A percentile compares a stretch with the other conserved stretches of the same genome.
Evolutionary conservation across 768 basidiomycete genomes (phyloP).

Genomic region (Trametes villosa): DNA sequence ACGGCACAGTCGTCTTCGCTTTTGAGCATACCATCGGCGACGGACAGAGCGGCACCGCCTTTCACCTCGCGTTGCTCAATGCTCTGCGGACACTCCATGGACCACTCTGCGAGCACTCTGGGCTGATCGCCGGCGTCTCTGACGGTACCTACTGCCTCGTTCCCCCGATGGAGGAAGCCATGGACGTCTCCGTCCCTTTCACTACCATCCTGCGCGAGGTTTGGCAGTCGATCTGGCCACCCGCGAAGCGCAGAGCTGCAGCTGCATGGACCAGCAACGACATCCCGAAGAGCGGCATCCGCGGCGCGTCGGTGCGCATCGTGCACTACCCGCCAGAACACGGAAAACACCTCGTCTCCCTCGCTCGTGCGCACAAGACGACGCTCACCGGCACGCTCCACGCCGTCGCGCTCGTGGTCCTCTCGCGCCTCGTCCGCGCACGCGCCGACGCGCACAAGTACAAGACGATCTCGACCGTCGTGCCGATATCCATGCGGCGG

Average conservation of each 20-base stretch:
- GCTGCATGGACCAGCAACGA: conserved; percentile 39
- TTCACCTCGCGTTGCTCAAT: conserved; percentile 39
- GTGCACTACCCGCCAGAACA: conserved; percentile 33
- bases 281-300: conserved; percentile 21
- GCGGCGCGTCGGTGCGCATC: conserved; percentile 34
- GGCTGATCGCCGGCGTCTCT: conserved; percentile 20
- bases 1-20: conserved; percentile 40
- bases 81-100: conserved; percentile 31
- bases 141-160: conserved; percentile 23
- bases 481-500: conserved; percentile 42
- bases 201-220: conserved; percentile 27
- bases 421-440: conserved; percentile 33
- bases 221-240: conserved; percentile 32
- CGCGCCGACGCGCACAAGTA: conserved; percentile 11
- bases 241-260: conserved; percentile 29
- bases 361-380: conserved; percentile 37
- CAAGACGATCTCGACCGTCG: conserved; percentile 20
- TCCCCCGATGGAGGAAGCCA: conserved; percentile 36
- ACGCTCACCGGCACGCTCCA: conserved; percentile 40
- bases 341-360: conserved; percentile 24
- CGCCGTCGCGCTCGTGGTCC: conserved; percentile 32
- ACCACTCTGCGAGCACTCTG: neutral
- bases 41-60: conserved; percentile 44
- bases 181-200: conserved; percentile 37
- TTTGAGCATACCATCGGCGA: conserved; percentile 47